Base-by-base conservation (phyloP, 1,284 basidiomycete species). In the Marasmius fiardii region DNA sequence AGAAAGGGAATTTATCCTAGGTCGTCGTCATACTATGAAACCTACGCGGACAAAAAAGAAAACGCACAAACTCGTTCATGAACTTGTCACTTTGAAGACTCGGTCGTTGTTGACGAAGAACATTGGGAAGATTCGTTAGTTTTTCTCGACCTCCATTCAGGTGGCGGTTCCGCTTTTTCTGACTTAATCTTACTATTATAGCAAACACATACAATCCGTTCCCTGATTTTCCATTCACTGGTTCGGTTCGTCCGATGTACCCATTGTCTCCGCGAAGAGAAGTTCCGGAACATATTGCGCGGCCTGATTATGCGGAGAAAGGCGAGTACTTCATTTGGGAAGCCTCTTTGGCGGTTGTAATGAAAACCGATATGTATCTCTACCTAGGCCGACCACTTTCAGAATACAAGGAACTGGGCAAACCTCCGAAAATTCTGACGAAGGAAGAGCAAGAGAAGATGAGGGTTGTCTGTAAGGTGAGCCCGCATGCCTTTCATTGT, bases 141-240 rank as follows among this genome's bases (percentile, higher is more conserved):
- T n/a, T n/a, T n/a, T n/a, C n/a, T n/a, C n/a, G n/a, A n/a, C n/a
- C n/a, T n/a, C n/a, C n/a, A n/a, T n/a, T n/a, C n/a, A n/a, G n/a
- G n/a, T n/a, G n/a, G n/a, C n/a, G n/a, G n/a, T n/a, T n/a, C n/a
- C n/a, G n/a, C n/a, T n/a, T n/a, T n/a, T 47, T 50, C 45, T 16
- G 14, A 49, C 16, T 34, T 14, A 7, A 12, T 8, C n/a, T 8
- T 4, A 49, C 21, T 2, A 41, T n/a, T n/a, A 18, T 61, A 88
- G 87, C 83, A 67, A 84, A 82, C 53, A 81, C 83, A 11, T 90
- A 82, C 71, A 89, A 91, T 63, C 90, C 90, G 0, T 93, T 88
- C 70, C 80, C 80, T 3, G 79, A 72, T 61, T 88, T 78, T 68
- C 64, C 67, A 4, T 94, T 81, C 69, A 85, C 90, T 33, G 92